phyloP scores from a whole-genome alignment of 306 rosid species.

The Quercus ilex region DNA sequence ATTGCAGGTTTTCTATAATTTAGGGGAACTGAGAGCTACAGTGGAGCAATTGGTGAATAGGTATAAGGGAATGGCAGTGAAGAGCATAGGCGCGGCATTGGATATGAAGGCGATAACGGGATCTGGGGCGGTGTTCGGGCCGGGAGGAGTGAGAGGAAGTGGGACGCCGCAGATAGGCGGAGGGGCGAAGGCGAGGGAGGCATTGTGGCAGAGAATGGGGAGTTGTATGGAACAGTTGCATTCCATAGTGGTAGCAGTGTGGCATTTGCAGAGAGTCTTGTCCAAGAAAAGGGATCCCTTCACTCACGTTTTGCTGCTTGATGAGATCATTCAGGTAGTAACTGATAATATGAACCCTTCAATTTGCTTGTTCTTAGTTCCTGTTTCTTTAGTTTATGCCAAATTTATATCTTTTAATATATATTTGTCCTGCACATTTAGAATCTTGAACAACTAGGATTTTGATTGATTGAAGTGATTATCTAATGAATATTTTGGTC shows the following conservation, averaged over 20 bases:
- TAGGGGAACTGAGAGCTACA: constrained; percentile 75
- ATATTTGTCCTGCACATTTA: neutral
- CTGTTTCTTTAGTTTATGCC: neutral
- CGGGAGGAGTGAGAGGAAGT: constrained; percentile 86
- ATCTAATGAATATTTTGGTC: neutral
- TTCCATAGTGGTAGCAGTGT: constrained; percentile 74
- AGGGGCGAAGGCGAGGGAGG: constrained; percentile 87
- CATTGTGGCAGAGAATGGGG: constrained; percentile 87
- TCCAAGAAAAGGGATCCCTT: constrained; percentile 94
- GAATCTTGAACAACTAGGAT: neutral
- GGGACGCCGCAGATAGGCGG: constrained; percentile 94
- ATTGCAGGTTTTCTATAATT: constrained; percentile 88
- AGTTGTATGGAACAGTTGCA: constrained; percentile 88
- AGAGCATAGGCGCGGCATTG: constrained; percentile 67
- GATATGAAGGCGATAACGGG: constrained; percentile 93
- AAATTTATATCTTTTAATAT: neutral
- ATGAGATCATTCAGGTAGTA: constrained; percentile 80
- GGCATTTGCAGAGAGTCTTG: constrained; percentile 97
- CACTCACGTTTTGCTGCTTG: constrained; percentile 90
- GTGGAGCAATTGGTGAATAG: constrained; percentile 70
- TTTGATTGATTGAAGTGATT: neutral
- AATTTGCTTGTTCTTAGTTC: neutral
- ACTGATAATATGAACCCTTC: neutral
- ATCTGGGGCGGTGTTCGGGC: constrained; percentile 68
- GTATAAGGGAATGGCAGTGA: constrained; percentile 75